Evolutionary conservation across 2,329 filamentous ascomycete species (phyloP).

Genomic region (Aspergillus ustus): DNA sequence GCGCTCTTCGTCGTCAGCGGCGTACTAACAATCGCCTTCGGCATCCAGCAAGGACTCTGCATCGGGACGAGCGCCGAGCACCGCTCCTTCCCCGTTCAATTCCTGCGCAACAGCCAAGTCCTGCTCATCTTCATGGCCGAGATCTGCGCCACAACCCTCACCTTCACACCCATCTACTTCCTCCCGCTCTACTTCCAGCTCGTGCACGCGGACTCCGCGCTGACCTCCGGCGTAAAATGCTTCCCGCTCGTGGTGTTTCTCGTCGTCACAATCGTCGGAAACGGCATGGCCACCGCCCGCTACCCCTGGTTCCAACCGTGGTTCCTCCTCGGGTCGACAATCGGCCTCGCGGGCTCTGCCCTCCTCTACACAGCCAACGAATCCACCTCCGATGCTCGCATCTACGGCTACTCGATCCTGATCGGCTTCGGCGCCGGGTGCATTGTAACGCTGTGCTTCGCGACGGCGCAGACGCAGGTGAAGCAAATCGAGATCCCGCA

Average conservation of each 20-base stretch:
- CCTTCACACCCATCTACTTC: constrained; percentile 53
- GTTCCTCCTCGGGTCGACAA: constrained; percentile 28
- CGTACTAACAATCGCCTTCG: constrained; percentile 50
- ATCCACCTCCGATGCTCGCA: constrained; percentile 19
- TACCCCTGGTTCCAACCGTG: constrained; percentile 23
- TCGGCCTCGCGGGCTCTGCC: constrained; percentile 28
- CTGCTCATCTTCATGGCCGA: constrained; percentile 49
- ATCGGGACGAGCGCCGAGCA: constrained; percentile 49
- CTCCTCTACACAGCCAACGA: constrained; percentile 26
- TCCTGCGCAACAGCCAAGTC: constrained; percentile 46
- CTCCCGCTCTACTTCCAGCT: constrained; percentile 61
- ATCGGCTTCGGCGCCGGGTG: constrained; percentile 29
- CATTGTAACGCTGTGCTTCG: constrained; percentile 26
- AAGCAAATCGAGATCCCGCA: not conserved
- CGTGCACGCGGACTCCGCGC: constrained; percentile 45
- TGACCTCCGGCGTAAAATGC: constrained; percentile 31
- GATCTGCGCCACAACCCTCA: constrained; percentile 40
- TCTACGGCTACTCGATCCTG: constrained; percentile 34
- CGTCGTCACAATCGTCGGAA: constrained; percentile 24
- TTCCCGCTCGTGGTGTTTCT: constrained; percentile 29
- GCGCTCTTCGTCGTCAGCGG: constrained; percentile 51
- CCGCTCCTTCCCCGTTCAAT: constrained; percentile 56
- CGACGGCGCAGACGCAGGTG: constrained; percentile 23
- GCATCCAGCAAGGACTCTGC: constrained; percentile 39
- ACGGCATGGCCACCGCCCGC: constrained; percentile 25